These are phyloP conservation scores for Allium sativum DNA, from an alignment of 106 monocot genomes.

Conservation along the genomic window DNA sequence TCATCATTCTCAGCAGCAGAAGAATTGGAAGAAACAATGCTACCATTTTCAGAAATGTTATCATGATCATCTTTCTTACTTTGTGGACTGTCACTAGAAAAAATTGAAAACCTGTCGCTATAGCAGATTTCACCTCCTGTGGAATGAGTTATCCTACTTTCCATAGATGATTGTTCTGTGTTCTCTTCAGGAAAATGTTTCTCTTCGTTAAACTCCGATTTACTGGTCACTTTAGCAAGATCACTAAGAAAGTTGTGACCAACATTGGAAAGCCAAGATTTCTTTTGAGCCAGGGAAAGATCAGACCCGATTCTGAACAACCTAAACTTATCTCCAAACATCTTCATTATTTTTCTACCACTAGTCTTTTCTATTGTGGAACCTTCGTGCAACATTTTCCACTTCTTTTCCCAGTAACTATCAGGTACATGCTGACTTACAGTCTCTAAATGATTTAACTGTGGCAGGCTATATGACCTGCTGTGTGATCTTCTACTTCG, in stretches of 20 bases:
- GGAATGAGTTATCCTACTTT: slow-evolving; percentile 5
- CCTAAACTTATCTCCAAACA: slow-evolving; percentile 14
- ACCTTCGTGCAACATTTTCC: slow-evolving; percentile 49
- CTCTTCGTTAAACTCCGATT: slow-evolving; percentile 9
- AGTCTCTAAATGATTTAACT: slow-evolving; percentile 21
- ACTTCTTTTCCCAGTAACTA: slow-evolving; percentile 86
- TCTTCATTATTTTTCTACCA: slow-evolving; percentile 9
- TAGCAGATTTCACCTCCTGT: slow-evolving; percentile 12
- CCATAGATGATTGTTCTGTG: slow-evolving; percentile 7
- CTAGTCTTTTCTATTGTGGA: slow-evolving; percentile 20
- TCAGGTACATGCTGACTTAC: slow-evolving; percentile 23
- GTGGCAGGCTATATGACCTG: too few species aligned
- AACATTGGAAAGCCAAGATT: slow-evolving; percentile 8
- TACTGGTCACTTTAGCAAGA: slow-evolving; percentile 12
- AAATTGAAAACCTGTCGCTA: slow-evolving; percentile 21
- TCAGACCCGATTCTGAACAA: slow-evolving; percentile 37
- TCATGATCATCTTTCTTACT: slow-evolving; percentile 17
- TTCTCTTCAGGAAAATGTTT: slow-evolving; percentile 8
- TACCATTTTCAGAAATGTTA: slow-evolving; percentile 34
- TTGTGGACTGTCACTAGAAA: slow-evolving; percentile 23
- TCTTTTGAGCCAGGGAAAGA: slow-evolving; percentile 21
- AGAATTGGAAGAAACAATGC: slow-evolving; percentile 33
- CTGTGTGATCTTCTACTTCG: slow-evolving; percentile 20
- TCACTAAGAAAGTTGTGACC: slow-evolving; percentile 37
- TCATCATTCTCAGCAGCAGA: slow-evolving; percentile 20